Percentiles rank a stretch among this genome's conserved stretches.
phyloP scores from a whole-genome alignment of 805 yeast species.

The Candida pini region DNA sequence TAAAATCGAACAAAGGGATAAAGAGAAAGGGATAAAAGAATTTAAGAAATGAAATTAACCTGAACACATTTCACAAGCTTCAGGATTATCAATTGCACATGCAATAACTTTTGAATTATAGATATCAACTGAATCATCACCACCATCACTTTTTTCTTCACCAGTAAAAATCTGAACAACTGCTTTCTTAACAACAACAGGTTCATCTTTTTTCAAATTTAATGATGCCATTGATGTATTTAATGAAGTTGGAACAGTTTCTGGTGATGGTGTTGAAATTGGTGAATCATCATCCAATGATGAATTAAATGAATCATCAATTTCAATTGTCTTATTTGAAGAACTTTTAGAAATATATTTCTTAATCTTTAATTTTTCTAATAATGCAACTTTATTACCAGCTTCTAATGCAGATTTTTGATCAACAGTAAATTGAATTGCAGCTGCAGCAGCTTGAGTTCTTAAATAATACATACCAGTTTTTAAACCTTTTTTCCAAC shows the following conservation, averaged over 20 bases:
- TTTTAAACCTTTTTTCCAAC: conserved; percentile 98
- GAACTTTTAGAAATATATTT: conserved; percentile 30
- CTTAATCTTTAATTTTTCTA: conserved; percentile 28
- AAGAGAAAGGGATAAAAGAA: no score
- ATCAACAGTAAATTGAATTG: conserved; percentile 90
- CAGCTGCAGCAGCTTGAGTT: conserved; percentile 97
- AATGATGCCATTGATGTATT: conserved; percentile 44
- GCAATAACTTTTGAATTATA: conserved; percentile 92
- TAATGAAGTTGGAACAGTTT: conserved; percentile 33
- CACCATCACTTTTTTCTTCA: no score
- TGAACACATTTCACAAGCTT: conserved; percentile 98
- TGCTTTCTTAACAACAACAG: conserved; percentile 5
- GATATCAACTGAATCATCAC: conserved; percentile 56
- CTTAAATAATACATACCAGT: conserved; percentile 99
- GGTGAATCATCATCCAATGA: conserved; percentile 31
- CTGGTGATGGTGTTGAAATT: conserved; percentile 42
- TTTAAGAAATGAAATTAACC: conserved; percentile 55
- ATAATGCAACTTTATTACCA: conserved; percentile 19
- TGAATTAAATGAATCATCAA: conserved; percentile 24
- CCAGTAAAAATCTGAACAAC: conserved; percentile 10
- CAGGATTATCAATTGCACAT: conserved; percentile 95
- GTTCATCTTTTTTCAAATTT: conserved; percentile 26
- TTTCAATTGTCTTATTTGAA: conserved; percentile 23
- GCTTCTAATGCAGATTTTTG: conserved; percentile 32
- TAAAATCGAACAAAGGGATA: conserved; percentile 1